phyloP scores from a whole-genome alignment of 306 rosid species.

The Purshia tridentata region DNA sequence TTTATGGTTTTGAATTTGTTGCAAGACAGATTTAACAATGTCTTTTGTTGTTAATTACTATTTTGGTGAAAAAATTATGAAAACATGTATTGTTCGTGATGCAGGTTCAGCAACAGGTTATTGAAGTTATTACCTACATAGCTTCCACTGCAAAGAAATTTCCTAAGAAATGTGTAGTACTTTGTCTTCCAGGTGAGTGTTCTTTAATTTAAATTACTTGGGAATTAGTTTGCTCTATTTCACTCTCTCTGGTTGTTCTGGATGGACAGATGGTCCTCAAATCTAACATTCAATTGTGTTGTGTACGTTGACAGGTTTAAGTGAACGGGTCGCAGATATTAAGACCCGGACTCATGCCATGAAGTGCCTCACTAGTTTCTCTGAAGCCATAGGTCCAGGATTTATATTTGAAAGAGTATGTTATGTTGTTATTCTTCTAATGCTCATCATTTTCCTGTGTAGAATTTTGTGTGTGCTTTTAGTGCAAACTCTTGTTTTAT shows the following conservation, averaged over 20 bases:
- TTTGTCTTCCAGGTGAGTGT: conserved; percentile 80
- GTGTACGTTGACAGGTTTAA: conserved; percentile 54
- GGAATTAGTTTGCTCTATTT: neutral
- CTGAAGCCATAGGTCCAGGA: conserved; percentile 98
- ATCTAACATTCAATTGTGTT: conserved; percentile 4
- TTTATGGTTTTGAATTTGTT: conserved; percentile 19
- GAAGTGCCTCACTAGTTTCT: conserved; percentile 89
- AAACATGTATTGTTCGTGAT: conserved; percentile 26
- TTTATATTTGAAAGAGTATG: conserved; percentile 95
- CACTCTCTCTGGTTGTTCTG: conserved; percentile 8
- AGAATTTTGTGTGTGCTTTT: neutral
- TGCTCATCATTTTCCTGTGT: neutral
- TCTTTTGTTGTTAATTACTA: conserved; percentile 9
- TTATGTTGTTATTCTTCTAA: neutral
- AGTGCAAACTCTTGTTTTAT: neutral
- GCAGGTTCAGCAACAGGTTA: conserved; percentile 98
- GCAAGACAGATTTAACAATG: conserved; percentile 1
- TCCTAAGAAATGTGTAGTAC: conserved; percentile 93
- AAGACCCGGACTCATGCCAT: conserved; percentile 89
- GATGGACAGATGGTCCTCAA: conserved; percentile 5
- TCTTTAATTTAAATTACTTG: conserved; percentile 13
- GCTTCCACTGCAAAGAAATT: conserved; percentile 71
- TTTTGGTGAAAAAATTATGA: conserved; percentile 8
- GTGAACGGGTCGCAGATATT: conserved; percentile 98
- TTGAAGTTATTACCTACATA: conserved; percentile 71